Evolutionary conservation across 2,329 filamentous ascomycete genomes (phyloP), one percentile per base, ranked within the genome.

Genomic region (Nemania sp.): DNA sequence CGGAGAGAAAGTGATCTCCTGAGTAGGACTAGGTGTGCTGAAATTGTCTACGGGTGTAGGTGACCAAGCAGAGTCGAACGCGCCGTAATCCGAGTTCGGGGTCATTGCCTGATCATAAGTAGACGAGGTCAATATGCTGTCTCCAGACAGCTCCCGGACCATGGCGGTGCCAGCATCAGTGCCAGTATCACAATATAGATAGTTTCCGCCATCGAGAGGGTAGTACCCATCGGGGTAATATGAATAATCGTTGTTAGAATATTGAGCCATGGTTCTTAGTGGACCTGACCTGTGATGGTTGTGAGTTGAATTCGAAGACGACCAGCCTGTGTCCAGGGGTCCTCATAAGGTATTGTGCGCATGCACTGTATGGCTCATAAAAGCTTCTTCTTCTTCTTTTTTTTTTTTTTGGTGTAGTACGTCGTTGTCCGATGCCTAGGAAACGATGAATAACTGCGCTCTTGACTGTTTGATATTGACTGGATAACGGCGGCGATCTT

Each of bases 101-200:
- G 40, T 44, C 8, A 8, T 34, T 45, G 41, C 19, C 11, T 43
- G 14, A 23, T 61, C 56, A 22, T 31, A 48, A 41, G 60, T 65
- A 44, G 59, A 57, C 6, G 49, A 39, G 19, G 55, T 60, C 24
- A 15, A 39, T 7, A 33, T 36, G 30, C 63, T 66, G 12, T 47
- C 60, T 43, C 54, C 51, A 7, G 65, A 66, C 15, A 53, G 46
- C 15, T 48, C 49, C 42, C 65, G 60, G 36, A 53, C 47, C 65
- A 67, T 67, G 11, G 50, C 52, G 20, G 60, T 55, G 30, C 47
- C 19, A 6, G 43, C 20, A 36, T n/a, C 24, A 28, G 44, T 17
- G 28, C 59, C 55, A 17, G 44, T 28, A 7, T 45, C 33, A 61
- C 58, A 61, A 19, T 54, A 47, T 17, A 44, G 39, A 9, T 43